Evolutionary conservation across 192 early-diverging fungal species (phyloP), one percentile per base, ranked within the genome.

Genomic region (Umbelopsis vinacea): DNA sequence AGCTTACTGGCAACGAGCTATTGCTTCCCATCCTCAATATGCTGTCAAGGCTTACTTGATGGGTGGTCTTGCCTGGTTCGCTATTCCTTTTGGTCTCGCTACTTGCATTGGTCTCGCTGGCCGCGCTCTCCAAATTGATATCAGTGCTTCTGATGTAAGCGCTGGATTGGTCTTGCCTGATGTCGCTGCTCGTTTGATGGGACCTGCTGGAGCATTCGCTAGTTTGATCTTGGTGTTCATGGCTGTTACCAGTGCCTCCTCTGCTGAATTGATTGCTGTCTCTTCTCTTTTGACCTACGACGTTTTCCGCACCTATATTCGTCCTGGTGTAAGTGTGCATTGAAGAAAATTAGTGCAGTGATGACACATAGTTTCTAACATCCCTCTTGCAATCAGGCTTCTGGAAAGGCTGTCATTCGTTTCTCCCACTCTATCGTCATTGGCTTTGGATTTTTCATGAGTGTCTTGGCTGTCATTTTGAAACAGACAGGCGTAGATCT

Each of bases 51-150:
- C 85, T 5, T 92, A 92, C 72, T 71, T 92, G 38, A 81, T 92
- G 46, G 90, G 90, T n/a, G 91, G 91, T 19, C 78, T 91, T n/a
- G 79, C 84, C n/a, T 92, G 89, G 91, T 92, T 93, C 52, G 84
- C 90, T 37, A 92, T 92, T 76, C 90, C 90, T 0, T 92, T 92
- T 72, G 87, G 86, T 10, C 77, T 92, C 4, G 90, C 90, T 35
- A 92, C 90, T 1, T 91, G 90, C 6, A 83, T 93, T 52, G 90
- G 90, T 7, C 76, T 92, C 37, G 79, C 89, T 14, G 88, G 83
- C n/a, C 81, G 91, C 19, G 90, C 90, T 1, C 79, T 92, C 15
- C 85, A 92, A 46, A 79, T 78, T 6, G 73, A 88, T 54, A 69
- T 91, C n/a, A 24, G 75, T 11, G 43, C 84, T 19, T 48, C 72